Evolutionary conservation across 176 grass and related monocot species (phyloP), one percentile per base, ranked within the genome.

Genomic region (Melocanna baccifera): DNA sequence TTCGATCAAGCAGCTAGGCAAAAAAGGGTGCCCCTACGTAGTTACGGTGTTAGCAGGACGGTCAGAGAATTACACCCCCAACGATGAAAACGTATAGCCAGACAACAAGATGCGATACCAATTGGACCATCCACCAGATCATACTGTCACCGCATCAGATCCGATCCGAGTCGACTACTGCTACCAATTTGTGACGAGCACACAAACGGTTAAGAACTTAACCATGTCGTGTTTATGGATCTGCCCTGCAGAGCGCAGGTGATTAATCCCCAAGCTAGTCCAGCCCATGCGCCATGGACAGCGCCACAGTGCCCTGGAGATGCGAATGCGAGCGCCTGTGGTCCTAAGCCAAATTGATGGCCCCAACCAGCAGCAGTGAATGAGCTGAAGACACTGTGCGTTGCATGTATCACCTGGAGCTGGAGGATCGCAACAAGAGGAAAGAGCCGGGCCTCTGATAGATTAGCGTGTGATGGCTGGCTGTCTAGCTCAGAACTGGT

Each of bases 371-470:
- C 12, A 12, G 20, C 12, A 23, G 2, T 4, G n/a, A 46, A 71
- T 23, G 42, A 42, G 22, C 8, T 22, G 56, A 86, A 34, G 45
- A 62, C 45, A 40, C 65, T 43, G 32, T 3, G 13, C 47, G 11
- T 14, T 28, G 77, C 78, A 55, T 18, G 69, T 40, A 41, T 66
- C 79, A 52, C 72, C 79, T 88, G 86, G 28, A 87, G 40, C 58
- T 13, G 58, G n/a, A 26, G 58, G 23, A 26, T 12, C 16, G 22
- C 41, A 9, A n/a, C 25, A 48, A 1, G 2, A 5, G 22, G 42
- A 50, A 79, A 34, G 42, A 34, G 61, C 76, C 53, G 74, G 74
- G 29, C 1, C n/a, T 78, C 76, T 64, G 59, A 12, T 64, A 34
- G 25, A 67, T 66, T 47, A 76, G 79, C 59, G 71, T 39, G 85